phyloP scores from a whole-genome alignment of 2,329 filamentous ascomycete species.

The Microdochium trichocladiopsis region DNA sequence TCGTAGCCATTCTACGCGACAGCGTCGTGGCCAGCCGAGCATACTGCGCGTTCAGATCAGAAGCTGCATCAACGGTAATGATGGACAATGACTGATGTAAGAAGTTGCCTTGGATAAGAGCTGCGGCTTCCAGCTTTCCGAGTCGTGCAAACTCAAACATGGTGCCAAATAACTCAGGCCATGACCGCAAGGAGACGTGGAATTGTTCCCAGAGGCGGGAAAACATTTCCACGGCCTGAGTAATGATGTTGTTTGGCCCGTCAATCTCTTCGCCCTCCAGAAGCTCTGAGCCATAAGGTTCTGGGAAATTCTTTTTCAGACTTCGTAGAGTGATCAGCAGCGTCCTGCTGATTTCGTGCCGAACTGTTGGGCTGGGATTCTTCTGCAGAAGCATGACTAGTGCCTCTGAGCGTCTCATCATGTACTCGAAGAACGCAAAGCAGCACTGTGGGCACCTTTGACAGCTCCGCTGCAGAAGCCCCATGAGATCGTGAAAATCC shows the following conservation, averaged over 20 bases:
- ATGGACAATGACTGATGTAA: constrained; percentile 52
- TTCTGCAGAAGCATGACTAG: constrained; percentile 60
- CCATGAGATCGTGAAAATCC: constrained; percentile 50
- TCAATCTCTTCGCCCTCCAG: constrained; percentile 17
- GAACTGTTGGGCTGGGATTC: constrained; percentile 49
- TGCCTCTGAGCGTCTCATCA: constrained; percentile 43
- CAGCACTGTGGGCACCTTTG: constrained; percentile 47
- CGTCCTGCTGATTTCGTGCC: constrained; percentile 41
- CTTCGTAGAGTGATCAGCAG: constrained; percentile 44
- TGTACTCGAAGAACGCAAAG: constrained; percentile 54
- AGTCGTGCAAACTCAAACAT: constrained; percentile 58
- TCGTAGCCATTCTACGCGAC: constrained; percentile 37
- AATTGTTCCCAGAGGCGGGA: constrained; percentile 55
- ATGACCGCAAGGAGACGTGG: constrained; percentile 55
- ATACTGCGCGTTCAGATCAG: constrained; percentile 48
- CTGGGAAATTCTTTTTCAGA: constrained; percentile 41
- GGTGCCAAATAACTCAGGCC: constrained; percentile 72
- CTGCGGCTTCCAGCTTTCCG: constrained; percentile 48
- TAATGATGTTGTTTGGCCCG: constrained; percentile 27
- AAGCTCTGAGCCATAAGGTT: constrained; percentile 32
- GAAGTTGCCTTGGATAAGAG: constrained; percentile 55
- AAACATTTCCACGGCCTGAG: constrained; percentile 38
- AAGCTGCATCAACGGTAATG: constrained; percentile 48
- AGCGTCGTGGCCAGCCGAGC: constrained; percentile 44
- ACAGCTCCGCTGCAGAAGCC: constrained; percentile 39